A percentile compares a stretch with the other conserved stretches of the same genome.
These are phyloP conservation scores for Colletotrichum lini DNA, from an alignment of 2,329 filamentous ascomycete genomes.

Conservation along the genomic window DNA sequence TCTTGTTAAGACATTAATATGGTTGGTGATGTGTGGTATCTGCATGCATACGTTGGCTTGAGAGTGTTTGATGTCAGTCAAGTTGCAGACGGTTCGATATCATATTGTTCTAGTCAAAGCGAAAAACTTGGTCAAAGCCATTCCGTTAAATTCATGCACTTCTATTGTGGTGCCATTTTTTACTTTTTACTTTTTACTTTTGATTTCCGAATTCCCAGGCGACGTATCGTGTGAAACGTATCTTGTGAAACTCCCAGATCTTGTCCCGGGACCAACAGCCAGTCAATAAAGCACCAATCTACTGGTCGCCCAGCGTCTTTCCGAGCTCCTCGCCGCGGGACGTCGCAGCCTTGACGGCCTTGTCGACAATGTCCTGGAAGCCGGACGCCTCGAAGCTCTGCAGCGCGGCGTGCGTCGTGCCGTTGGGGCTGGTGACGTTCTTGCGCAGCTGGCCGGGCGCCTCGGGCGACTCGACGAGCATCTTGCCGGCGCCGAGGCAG, in stretches of 20 bases:
- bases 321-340: constrained; percentile 61
- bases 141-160: too few relatives aligned
- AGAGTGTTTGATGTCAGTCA: neutral
- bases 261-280: neutral
- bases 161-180: neutral
- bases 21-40: neutral
- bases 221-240: too few relatives aligned
- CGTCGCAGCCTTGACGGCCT: constrained; percentile 62
- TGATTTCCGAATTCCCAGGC: neutral
- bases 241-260: too few relatives aligned
- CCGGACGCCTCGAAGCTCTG: constrained; percentile 62
- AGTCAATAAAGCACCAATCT: too few relatives aligned
- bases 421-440: constrained; percentile 68
- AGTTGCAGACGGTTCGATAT: neutral
- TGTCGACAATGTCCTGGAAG: constrained; percentile 59
- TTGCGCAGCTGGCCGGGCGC: constrained; percentile 62
- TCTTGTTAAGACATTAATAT: neutral
- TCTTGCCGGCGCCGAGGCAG: constrained; percentile 65
- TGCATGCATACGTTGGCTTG: neutral
- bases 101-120: neutral
- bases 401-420: constrained; percentile 65
- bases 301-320: constrained; percentile 47
- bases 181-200: neutral
- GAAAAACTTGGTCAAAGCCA: neutral
- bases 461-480: constrained; percentile 63